A percentile compares a stretch with the other conserved stretches of the same genome.
Evolutionary conservation across 208 protist genomes (phyloP).

Genomic region (Crithidia fasciculata): DNA sequence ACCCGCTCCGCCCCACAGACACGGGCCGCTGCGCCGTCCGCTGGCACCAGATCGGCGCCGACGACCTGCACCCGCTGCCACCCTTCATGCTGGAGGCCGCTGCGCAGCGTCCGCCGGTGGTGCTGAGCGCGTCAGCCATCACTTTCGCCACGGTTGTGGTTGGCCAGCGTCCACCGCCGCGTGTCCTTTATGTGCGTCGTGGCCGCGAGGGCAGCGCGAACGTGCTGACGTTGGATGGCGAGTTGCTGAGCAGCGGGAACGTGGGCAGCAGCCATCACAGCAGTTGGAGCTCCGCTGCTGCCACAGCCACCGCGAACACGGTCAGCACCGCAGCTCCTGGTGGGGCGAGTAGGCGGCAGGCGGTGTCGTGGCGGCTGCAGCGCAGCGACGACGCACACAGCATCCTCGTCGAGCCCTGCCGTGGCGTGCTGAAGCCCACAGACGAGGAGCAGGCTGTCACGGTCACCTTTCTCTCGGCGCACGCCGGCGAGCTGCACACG

Average conservation of each 20-base stretch:
- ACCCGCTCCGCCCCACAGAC: slow-evolving; percentile 18
- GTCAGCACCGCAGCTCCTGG: too few species aligned
- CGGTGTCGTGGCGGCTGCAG: slow-evolving; percentile 29
- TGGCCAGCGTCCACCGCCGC: slow-evolving; percentile 48
- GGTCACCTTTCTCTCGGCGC: slow-evolving; percentile 74
- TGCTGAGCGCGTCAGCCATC: slow-evolving; percentile 35
- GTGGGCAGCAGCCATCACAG: not conserved
- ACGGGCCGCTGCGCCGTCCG: slow-evolving; percentile 43
- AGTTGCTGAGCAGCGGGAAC: not conserved
- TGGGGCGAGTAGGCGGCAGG: slow-evolving; percentile 20
- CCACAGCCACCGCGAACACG: slow-evolving; percentile 3
- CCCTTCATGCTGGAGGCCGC: slow-evolving; percentile 60
- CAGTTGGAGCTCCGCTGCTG: slow-evolving; percentile 3
- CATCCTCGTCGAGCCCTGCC: slow-evolving; percentile 73
- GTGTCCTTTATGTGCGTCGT: slow-evolving; percentile 55
- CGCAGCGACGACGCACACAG: slow-evolving; percentile 12
- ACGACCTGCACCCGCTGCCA: slow-evolving; percentile 67
- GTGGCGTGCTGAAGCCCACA: slow-evolving; percentile 48
- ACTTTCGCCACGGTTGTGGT: slow-evolving; percentile 68
- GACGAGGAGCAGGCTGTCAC: slow-evolving; percentile 58
- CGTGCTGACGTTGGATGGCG: not conserved
- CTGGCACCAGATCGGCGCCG: slow-evolving; percentile 77
- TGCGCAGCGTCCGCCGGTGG: slow-evolving; percentile 42
- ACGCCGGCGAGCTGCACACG: slow-evolving; percentile 36
- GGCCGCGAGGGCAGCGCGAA: slow-evolving; percentile 12